Evolutionary conservation across 139 green algal species (phyloP), one percentile per base, ranked within the genome.

Genomic region (Trebouxia sp.): DNA sequence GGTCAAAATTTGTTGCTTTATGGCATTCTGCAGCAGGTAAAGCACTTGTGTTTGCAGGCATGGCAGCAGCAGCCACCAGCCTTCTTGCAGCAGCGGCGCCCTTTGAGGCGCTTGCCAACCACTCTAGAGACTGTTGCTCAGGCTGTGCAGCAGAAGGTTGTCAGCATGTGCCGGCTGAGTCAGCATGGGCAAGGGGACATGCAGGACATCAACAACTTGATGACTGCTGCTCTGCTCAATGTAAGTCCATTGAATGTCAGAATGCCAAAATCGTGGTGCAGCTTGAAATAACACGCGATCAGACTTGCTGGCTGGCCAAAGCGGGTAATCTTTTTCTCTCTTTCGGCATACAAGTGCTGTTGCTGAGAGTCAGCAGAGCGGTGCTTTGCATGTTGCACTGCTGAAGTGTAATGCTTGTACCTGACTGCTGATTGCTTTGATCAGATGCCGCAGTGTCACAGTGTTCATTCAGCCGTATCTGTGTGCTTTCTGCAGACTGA

Each of bases 101-200:
- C 39, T 35, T 37, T 77, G 39, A 51, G 69, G 22, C 26, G 42
- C 26, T 39, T 53, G 69, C 69, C 69, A 22, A 77, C 41, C 24
- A 56, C 69, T 35, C 41, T 41, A 41, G 39, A 24, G 22, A 41
- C 53, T 11, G 43, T 77, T 5, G 69, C 69, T 3, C 41, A 51
- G 26, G 41, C 41, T 12, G 69, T 77, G 20, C 41, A 77, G 38
- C 42, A 77, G 69, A 77, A 53, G 41, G 69, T 77, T 39, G 9
- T 56, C 6, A 20, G 15, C 41, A 56, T 37, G 41, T 51, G 41
- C 26, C 26, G n/a, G 41, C 69, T 77, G 69, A 77, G 41, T 77
- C 41, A 77, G 69, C 41, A 51, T 37, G 41, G 42, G 4, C 41
- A 51, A 30, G 69, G 41, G 24, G 43, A 53, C 24, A 53, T 53